phyloP scores from a whole-genome alignment of 192 early-diverging fungal genomes.

The Mortierella claussenii region DNA sequence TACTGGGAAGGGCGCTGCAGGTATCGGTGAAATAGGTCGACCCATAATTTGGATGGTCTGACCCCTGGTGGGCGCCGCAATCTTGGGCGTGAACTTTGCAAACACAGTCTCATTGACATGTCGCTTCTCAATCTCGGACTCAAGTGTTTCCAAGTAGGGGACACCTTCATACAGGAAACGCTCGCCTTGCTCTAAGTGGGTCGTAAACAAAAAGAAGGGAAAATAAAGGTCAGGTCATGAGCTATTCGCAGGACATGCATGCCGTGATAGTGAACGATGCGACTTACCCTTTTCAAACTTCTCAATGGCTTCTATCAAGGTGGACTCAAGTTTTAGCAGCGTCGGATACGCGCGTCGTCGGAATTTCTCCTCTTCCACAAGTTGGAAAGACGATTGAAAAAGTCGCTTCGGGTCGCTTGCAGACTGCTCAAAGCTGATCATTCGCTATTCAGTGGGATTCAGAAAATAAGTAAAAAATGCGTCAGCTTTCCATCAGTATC shows the following conservation, averaged over 20 bases:
- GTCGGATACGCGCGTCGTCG: constrained; percentile 81
- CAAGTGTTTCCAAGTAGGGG: constrained; percentile 31
- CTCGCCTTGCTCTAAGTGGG: constrained; percentile 11
- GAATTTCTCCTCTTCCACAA: constrained; percentile 87
- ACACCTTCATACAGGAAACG: constrained; percentile 36
- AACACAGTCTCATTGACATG: constrained; percentile 70
- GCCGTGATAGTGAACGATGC: neutral
- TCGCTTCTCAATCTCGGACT: constrained; percentile 58
- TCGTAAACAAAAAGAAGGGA: neutral
- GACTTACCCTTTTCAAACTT: constrained; percentile 64
- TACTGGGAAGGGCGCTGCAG: neutral
- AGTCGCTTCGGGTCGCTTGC: constrained; percentile 81
- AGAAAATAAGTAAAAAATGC: too few relatives aligned
- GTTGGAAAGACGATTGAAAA: constrained; percentile 77
- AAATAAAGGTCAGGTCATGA: neutral
- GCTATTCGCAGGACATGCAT: neutral
- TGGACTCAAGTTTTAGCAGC: constrained; percentile 70
- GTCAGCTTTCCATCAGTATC: too few relatives aligned
- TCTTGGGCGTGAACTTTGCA: constrained; percentile 44
- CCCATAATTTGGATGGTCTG: constrained; percentile 51
- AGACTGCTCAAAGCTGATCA: constrained; percentile 80
- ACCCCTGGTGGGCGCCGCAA: constrained; percentile 45
- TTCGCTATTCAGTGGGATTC: too few relatives aligned
- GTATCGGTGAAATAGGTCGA: constrained; percentile 16
- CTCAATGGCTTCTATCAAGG: constrained; percentile 61